Evolutionary conservation across 192 early-diverging fungal genomes (phyloP).

Genomic region (Funneliformis mosseae): DNA sequence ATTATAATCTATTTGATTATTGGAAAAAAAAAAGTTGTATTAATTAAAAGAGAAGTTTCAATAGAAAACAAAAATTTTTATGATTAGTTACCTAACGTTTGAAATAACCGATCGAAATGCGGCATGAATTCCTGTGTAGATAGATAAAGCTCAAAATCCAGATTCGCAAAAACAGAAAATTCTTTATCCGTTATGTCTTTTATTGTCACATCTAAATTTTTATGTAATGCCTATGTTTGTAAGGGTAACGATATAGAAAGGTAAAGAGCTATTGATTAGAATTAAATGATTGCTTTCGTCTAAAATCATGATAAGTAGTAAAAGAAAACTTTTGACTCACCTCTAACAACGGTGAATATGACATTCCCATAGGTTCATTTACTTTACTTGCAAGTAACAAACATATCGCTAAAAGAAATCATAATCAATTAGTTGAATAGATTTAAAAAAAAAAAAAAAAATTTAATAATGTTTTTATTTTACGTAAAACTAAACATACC

Average conservation of each 20-base stretch:
- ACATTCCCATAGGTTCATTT: slow-evolving; percentile 79
- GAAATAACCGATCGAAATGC: slow-evolving; percentile 80
- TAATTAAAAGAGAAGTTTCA: background rate
- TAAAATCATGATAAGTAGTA: background rate
- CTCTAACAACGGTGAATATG: slow-evolving; percentile 63
- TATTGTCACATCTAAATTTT: slow-evolving; percentile 71
- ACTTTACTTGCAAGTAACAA: slow-evolving; percentile 83
- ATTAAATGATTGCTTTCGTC: background rate
- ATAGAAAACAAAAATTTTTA: background rate
- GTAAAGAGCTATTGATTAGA: background rate
- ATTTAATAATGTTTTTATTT: background rate
- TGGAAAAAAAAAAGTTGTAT: background rate
- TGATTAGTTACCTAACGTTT: background rate
- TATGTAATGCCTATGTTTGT: slow-evolving; percentile 62
- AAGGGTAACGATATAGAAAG: background rate
- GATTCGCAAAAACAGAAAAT: slow-evolving; percentile 86
- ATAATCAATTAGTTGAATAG: background rate
- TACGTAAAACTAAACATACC: slow-evolving; percentile 35
- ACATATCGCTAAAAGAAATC: slow-evolving; percentile 62
- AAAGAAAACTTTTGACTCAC: slow-evolving; percentile 26
- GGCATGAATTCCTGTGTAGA: slow-evolving; percentile 89
- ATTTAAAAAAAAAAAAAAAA: slow-evolving; percentile 24
- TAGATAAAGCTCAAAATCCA: slow-evolving; percentile 90
- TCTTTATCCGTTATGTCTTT: slow-evolving; percentile 87
- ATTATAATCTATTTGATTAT: background rate